Evolutionary conservation across 2,329 filamentous ascomycete species (phyloP), one percentile per base, ranked within the genome.

Genomic region (Boeremia exigua): DNA sequence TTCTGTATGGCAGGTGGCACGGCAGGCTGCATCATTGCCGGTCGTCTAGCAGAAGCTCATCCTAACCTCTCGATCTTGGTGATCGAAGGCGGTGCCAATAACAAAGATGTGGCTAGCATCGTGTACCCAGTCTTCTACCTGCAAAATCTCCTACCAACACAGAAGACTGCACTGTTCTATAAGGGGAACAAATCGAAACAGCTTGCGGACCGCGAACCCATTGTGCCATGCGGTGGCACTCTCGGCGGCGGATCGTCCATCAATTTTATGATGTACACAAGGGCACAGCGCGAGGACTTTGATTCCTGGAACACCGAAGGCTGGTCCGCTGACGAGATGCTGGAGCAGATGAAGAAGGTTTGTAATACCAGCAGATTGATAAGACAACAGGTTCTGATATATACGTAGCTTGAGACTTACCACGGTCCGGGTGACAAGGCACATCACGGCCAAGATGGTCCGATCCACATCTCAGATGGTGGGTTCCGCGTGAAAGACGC

Each of bases 171-270:
- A 8, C 68, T 82, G 23, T 85, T 85, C 66, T 84, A 84, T 67
- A 76, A 82, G 59, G 76, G 76, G 3, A 80, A 80, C 36, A 66
- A 78, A 28, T 77, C 78, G 0, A 69, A 78, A 32, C 65, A 81
- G 19, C 75, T 85, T 2, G 79, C 76, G 40, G 76, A 77, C 12
- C 73, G 82, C n/a, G 76, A 78, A 51, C 74, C 73, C 2, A 74
- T 80, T 19, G 76, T 80, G 6, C 76, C 77, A 10, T 74, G 66
- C 11, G 79, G 78, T 47, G 79, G 80, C 23, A 81, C 84, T 0
- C 78, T 90, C 0, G 88, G 88, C 15, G 88, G 88, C 6, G 86
- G 86, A 6, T 72, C 68, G 19, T 74, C 72, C 0, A 77, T 77
- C 52, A 77, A 77, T 52, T 72, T 72, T 59, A 74, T 77, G 74